These are phyloP conservation scores for Quercus cerris DNA, from an alignment of 306 rosid genomes.

Conservation along the genomic window DNA sequence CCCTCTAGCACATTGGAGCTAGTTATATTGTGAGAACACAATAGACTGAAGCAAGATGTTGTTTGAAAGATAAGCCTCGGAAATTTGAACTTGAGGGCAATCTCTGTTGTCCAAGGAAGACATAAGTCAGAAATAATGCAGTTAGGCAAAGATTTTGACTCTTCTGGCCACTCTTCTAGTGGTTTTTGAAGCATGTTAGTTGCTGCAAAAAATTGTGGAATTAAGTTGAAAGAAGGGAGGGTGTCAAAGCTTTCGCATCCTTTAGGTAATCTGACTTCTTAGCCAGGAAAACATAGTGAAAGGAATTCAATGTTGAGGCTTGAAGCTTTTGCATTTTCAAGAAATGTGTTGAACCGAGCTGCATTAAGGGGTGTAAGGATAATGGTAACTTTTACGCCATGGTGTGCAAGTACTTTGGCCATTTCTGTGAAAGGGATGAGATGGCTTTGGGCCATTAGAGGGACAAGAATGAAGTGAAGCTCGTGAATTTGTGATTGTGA, in stretches of 20 bases:
- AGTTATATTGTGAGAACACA: slow-evolving; percentile 34
- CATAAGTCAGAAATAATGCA: slow-evolving; percentile 24
- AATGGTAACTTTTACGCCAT: not conserved
- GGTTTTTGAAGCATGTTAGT: slow-evolving; percentile 1
- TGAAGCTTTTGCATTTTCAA: not conserved
- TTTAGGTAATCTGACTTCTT: slow-evolving; percentile 17
- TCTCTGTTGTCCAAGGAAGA: slow-evolving; percentile 12
- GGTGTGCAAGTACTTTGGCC: slow-evolving; percentile 3
- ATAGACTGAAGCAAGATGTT: not conserved
- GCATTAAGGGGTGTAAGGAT: not conserved
- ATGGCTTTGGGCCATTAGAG: slow-evolving; percentile 3
- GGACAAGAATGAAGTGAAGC: slow-evolving; percentile 1
- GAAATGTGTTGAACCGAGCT: not conserved
- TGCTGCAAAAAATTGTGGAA: slow-evolving; percentile 2
- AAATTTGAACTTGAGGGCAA: slow-evolving; percentile 15
- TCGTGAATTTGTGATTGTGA: not conserved
- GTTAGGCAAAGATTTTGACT: slow-evolving; percentile 2
- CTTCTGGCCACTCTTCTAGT: not conserved
- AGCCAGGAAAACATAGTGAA: slow-evolving; percentile 3
- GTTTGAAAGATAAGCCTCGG: slow-evolving; percentile 28
- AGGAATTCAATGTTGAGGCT: not conserved
- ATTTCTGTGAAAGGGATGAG: not conserved
- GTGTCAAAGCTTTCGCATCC: slow-evolving; percentile 20
- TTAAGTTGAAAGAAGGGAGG: slow-evolving; percentile 3
- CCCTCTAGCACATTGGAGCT: slow-evolving; percentile 26